Percentiles rank a stretch among this genome's conserved stretches.
These are phyloP conservation scores for Oenanthe sinensis DNA, from an alignment of 129 eudicot species.

Conservation along the genomic window DNA sequence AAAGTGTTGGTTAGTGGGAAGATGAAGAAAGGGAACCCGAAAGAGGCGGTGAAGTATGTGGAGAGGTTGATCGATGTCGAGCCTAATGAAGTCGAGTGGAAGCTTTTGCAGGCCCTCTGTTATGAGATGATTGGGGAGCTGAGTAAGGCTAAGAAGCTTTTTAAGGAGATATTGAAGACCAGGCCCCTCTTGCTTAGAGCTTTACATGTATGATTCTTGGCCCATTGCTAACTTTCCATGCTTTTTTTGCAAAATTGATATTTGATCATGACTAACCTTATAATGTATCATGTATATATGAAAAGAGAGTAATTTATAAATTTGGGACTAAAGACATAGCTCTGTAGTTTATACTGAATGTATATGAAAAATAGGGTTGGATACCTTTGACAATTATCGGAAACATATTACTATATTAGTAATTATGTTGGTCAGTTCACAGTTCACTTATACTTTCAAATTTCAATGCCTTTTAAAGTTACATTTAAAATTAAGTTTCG, in stretches of 20 bases:
- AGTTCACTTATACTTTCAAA: background rate
- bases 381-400: background rate
- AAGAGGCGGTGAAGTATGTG: slow-evolving; percentile 67
- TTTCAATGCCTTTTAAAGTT: background rate
- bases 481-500: background rate
- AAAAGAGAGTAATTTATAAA: background rate
- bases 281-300: no score
- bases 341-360: background rate
- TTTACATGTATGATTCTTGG: slow-evolving; percentile 60
- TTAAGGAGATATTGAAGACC: slow-evolving; percentile 51
- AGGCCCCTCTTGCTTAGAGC: slow-evolving; percentile 89
- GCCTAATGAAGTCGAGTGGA: slow-evolving; percentile 89
- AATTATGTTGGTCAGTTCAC: background rate
- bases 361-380: background rate
- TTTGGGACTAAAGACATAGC: background rate
- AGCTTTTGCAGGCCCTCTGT: slow-evolving; percentile 86
- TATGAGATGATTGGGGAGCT: slow-evolving; percentile 75
- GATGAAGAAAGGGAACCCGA: slow-evolving; percentile 70
- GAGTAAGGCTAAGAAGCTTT: slow-evolving; percentile 55
- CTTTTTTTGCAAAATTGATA: background rate
- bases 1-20: slow-evolving; percentile 53
- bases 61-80: slow-evolving; percentile 56
- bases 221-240: background rate
- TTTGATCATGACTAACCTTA: background rate
- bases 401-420: background rate